Evolutionary conservation across 2,329 filamentous ascomycete species (phyloP), one percentile per base, ranked within the genome.

Genomic region (Arthroderma sp.): DNA sequence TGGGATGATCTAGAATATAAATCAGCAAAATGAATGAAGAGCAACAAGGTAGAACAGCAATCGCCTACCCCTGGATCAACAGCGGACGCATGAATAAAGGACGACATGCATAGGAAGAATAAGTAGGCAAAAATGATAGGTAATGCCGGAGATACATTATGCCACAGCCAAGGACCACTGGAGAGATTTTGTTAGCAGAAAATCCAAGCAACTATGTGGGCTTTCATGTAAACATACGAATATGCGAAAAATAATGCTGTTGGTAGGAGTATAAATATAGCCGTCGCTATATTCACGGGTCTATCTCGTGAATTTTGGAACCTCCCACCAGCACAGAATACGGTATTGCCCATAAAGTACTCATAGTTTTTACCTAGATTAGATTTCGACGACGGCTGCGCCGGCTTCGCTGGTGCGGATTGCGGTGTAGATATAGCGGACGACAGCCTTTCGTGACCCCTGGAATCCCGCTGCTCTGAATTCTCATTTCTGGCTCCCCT

Each of bases 291-390:
- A 55, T 95, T 96, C 59, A 98, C 80, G 1, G 91, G 91, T 51
- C 82, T 77, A 54, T 93, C 83, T 54, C 79, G 78, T 32, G 91
- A 83, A 63, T 96, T 95, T 58, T 95, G 86, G 48, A 91, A 72
- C 48, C 91, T 77, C 5, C 91, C 91, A 31, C 85, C 83, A 48
- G 85, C 72, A 61, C 80, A 94, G 59, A 98, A 98, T 27, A 87
- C 71, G 0, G 86, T 94, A 58, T 96, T 98, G 38, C 91, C 91
- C 38, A 85, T 77, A 57, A 95, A 96, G 62, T 94, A 94, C 60
- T 96, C 78, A 64, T 89, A 83, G 55, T 95, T 94, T 52, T 75
- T 81, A 42, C 84, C 80, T 45, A 75, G 58, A 32, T 70, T 64
- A 27, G 61, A 52, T 38, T 66, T 66, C 4, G 43, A 50, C 11